A percentile compares a stretch with the other conserved stretches of the same genome.
These are phyloP conservation scores for Artomyces pyxidatus DNA, from an alignment of 768 basidiomycete genomes.

Conservation along the genomic window DNA sequence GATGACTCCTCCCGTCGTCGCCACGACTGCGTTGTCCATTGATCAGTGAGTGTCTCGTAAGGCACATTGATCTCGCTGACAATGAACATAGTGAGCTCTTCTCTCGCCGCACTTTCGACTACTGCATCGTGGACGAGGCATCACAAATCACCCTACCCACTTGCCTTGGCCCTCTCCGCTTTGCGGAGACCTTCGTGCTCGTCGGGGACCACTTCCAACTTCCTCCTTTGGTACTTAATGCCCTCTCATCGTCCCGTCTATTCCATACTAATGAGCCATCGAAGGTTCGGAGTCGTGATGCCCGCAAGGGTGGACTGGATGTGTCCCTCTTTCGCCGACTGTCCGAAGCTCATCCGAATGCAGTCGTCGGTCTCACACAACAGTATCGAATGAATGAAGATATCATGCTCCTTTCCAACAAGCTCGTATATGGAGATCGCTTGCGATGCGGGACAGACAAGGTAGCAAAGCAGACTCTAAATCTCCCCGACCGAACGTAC, in stretches of 20 bases:
- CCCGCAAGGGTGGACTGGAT: conserved; percentile 82
- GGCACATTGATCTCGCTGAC: background rate
- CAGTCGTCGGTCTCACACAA: conserved; percentile 76
- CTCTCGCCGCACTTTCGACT: conserved; percentile 79
- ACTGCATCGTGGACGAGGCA: conserved; percentile 97
- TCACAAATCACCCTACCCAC: conserved; percentile 96
- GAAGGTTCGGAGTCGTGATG: conserved; percentile 80
- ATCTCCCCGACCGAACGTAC: conserved; percentile 40
- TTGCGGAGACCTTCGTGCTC: conserved; percentile 84
- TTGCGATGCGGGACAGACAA: conserved; percentile 71
- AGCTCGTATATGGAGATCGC: conserved; percentile 72
- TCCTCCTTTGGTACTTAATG: conserved; percentile 69
- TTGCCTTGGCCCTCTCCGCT: conserved; percentile 87
- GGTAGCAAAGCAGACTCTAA: conserved; percentile 54
- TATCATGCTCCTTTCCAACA: conserved; percentile 88
- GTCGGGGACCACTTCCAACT: conserved; percentile 98
- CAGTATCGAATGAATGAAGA: conserved; percentile 98
- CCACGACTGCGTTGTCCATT: conserved; percentile 89
- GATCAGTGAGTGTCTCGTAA: conserved; percentile 65
- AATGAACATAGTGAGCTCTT: conserved; percentile 64
- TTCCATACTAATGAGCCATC: background rate
- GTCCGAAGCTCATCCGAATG: conserved; percentile 77
- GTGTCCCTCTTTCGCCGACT: conserved; percentile 83
- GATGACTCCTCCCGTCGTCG: conserved; percentile 87
- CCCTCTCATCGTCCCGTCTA: background rate